Conservation (phyloP, 345 rosid genomes). For the Crucihimalaya himalaica region DNA sequence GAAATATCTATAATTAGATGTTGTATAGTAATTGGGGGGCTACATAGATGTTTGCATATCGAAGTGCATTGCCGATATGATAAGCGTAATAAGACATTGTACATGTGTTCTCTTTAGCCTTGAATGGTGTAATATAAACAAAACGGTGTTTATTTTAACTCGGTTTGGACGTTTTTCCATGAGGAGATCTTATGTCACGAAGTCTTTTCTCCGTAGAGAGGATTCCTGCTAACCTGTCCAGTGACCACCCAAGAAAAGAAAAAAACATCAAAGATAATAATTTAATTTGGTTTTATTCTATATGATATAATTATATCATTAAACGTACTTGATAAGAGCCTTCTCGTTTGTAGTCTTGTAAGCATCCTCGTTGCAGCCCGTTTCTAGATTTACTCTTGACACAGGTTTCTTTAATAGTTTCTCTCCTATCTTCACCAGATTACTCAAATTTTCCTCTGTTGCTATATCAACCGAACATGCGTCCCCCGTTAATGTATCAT, state of each 20-base stretch:
- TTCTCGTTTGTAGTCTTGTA: conserved; percentile 4
- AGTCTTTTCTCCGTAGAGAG: conserved; percentile 42
- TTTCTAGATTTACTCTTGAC: conserved; percentile 48
- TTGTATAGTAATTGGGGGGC: too few relatives aligned
- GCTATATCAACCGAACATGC: conserved; percentile 52
- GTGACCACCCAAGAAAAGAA: not conserved
- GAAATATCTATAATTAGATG: too few relatives aligned
- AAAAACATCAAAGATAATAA: not conserved
- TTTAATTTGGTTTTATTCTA: not conserved
- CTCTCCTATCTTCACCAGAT: conserved; percentile 48
- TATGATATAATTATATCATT: not conserved
- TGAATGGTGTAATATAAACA: too few relatives aligned
- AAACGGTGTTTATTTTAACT: too few relatives aligned
- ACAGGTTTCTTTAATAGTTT: conserved; percentile 51
- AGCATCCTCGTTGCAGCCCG: conserved; percentile 33
- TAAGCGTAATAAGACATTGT: too few relatives aligned
- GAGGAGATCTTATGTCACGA: conserved; percentile 44
- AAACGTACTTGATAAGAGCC: conserved; percentile 29
- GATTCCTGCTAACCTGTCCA: conserved; percentile 41
- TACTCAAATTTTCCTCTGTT: conserved; percentile 49
- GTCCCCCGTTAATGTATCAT: conserved; percentile 43
- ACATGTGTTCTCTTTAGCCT: too few relatives aligned
- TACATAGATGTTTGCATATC: too few relatives aligned
- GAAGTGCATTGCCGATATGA: too few relatives aligned
- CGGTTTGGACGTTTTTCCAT: not conserved